Evolutionary conservation across 352 stramenopile species (phyloP), one percentile per base, ranked within the genome.

Genomic region (Pythium sukuiense): DNA sequence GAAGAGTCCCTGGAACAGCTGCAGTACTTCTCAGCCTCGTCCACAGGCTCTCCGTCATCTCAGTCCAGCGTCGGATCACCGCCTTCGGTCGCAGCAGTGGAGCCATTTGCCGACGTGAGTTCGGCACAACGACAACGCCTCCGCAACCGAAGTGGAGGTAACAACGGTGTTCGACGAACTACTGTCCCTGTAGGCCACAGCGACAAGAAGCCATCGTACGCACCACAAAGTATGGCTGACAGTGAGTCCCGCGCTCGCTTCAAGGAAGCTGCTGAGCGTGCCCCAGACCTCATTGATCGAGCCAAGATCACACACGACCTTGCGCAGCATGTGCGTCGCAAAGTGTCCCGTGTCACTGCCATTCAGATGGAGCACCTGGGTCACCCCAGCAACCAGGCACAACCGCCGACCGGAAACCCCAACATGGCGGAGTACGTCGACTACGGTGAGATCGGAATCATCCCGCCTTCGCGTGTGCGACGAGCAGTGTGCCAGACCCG

Each of bases 271-370:
- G 80, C 84, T 50, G 59, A 76, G 30, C 69, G 65, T 13, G 76
- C 81, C 6, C 76, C 83, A 29, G 76, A 79, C 39, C 87, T 94
- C 53, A 90, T 94, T 60, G 68, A 81, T 37, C 73, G 74, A 16
- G 75, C 86, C 7, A 77, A 86, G 50, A 82, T 81, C 61, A 82
- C 85, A 5, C 85, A 92, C 57, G 75, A 76, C 24, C 69, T 95
- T 46, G 87, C 84, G 3, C 78, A 93, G 67, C 80, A 92, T 63
- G 77, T 83, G 20, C 82, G 85, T 54, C 65, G 55, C 35, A 86
- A 84, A 63, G 69, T 89, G 3, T 89, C 82, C 57, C 85, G 85
- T 52, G 73, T 92, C 27, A 55, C 84, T 30, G 83, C 81, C 2
- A 61, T 93, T 27, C 85, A 90, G 59, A 79, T 77, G n/a, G 85